phyloP scores from a whole-genome alignment of 495 filamentous ascomycete species.

The Recurvomyces mirabilis region DNA sequence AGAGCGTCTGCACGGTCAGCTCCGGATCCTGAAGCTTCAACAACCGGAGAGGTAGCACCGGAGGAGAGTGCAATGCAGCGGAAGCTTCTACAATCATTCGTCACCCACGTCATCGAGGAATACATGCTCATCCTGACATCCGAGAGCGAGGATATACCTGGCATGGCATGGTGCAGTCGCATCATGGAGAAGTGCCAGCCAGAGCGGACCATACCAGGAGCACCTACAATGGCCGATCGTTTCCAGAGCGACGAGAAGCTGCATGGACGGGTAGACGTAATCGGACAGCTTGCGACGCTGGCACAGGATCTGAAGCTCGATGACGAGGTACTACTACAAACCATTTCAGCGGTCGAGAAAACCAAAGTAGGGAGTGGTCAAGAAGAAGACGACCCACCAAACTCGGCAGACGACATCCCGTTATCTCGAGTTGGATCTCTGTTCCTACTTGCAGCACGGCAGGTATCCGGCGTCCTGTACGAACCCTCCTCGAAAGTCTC shows the following conservation, averaged over 20 bases:
- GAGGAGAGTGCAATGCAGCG: conserved; percentile 50
- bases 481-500: conserved; percentile 2
- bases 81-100: conserved; percentile 71
- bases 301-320: conserved; percentile 45
- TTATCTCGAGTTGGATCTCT: conserved; percentile 53
- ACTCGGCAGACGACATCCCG: conserved; percentile 51
- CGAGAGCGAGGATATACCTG: conserved; percentile 48
- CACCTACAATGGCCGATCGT: conserved; percentile 45
- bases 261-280: conserved; percentile 53
- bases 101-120: conserved; percentile 72
- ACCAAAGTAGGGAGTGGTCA: conserved; percentile 31
- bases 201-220: conserved; percentile 43
- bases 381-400: conserved; percentile 30
- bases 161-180: conserved; percentile 65
- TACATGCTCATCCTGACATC: conserved; percentile 49
- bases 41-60: conserved; percentile 33
- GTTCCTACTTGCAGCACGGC: conserved; percentile 32
- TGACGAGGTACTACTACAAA: conserved; percentile 7
- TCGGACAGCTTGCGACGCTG: conserved; percentile 65
- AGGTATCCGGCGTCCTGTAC: conserved; percentile 28
- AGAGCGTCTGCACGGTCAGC: conserved; percentile 32
- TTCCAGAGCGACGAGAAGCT: conserved; percentile 54
- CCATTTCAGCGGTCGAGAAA: conserved; percentile 24
- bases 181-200: conserved; percentile 63
- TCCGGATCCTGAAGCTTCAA: conserved; percentile 71